Percentiles rank a stretch among this genome's conserved stretches.
Evolutionary conservation across 2,329 filamentous ascomycete genomes (phyloP).

Genomic region (Verticillium tricorpus): DNA sequence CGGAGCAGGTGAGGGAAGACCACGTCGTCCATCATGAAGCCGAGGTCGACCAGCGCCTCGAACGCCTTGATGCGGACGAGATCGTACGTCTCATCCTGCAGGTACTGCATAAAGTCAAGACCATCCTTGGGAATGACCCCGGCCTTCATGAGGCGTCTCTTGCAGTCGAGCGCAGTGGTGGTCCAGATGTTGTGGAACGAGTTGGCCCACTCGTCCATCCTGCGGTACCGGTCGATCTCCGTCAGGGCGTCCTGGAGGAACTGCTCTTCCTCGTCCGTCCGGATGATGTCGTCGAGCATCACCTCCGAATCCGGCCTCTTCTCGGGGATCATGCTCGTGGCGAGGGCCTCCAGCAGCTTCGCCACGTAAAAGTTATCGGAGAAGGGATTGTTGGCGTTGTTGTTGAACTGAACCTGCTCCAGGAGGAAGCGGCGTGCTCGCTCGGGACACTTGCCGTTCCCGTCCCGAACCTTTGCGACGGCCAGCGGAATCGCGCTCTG

Average conservation of each 20-base stretch:
- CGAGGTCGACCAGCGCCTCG: constrained; percentile 60
- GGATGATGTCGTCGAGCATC: constrained; percentile 25
- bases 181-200: constrained; percentile 67
- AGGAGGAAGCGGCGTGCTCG: constrained; percentile 79
- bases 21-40: constrained; percentile 48
- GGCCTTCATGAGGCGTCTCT: constrained; percentile 59
- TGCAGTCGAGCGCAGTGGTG: constrained; percentile 56
- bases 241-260: constrained; percentile 52
- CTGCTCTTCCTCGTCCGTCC: constrained; percentile 37
- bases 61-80: constrained; percentile 62
- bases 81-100: constrained; percentile 60
- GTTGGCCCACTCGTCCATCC: constrained; percentile 64
- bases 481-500: constrained; percentile 79
- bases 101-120: constrained; percentile 57
- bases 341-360: constrained; percentile 63
- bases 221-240: constrained; percentile 62
- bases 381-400: constrained; percentile 84
- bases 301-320: constrained; percentile 24
- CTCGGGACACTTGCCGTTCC: constrained; percentile 70
- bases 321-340: constrained; percentile 52
- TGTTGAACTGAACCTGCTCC: constrained; percentile 87
- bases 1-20: constrained; percentile 55
- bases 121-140: constrained; percentile 51
- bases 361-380: constrained; percentile 90
- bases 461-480: constrained; percentile 72